Base-by-base conservation (phyloP, 371 early-diverging fungal species). In the Lichtheimia hyalospora region DNA sequence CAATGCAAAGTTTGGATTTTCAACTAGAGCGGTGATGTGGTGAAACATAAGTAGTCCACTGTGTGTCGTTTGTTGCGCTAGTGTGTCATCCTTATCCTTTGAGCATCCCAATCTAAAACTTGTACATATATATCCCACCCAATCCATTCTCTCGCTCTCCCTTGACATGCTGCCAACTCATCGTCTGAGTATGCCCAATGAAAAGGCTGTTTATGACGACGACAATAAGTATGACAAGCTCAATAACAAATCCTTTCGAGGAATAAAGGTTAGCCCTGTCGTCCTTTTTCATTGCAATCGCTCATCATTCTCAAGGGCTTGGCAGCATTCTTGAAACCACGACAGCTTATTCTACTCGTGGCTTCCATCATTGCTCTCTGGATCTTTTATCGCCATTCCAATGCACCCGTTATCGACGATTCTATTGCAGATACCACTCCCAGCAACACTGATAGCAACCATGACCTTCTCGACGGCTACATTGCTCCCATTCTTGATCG, bases 111-210 rank as follows among this genome's bases (percentile, higher is more conserved):
- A 21, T 5, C 21, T 18, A 25, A 51, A 51, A 51, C 24, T 51
- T n/a, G n/a, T n/a, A n/a, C n/a, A n/a, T 15, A 18, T 16, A 24
- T 27, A 27, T 27, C 27, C 4, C 27, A 27, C 13, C 18, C 14
- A 14, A 28, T 23, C 14, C 27, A n/a, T n/a, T n/a, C n/a, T n/a
- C n/a, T n/a, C n/a, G n/a, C n/a, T 53, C 21, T 21, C 46, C 21
- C 39, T 53, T 28, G 53, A 20, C 39, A 77, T 78, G 78, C 64
- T 78, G 46, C 75, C 78, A 16, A 64, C 63, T 40, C 73, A 78
- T 56, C 73, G 69, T 55, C 67, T 54, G 48, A 62, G 55, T 41
- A 66, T 67, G 44, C 52, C 54, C n/a, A 41, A 34, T 20, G 60
- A 46, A 21, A 46, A 46, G 21, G n/a, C 21, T 18, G 46, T n/a